Evolutionary conservation across 805 yeast genomes (phyloP), one percentile per base, ranked within the genome.

Genomic region (Metschnikowia colocasiae): DNA sequence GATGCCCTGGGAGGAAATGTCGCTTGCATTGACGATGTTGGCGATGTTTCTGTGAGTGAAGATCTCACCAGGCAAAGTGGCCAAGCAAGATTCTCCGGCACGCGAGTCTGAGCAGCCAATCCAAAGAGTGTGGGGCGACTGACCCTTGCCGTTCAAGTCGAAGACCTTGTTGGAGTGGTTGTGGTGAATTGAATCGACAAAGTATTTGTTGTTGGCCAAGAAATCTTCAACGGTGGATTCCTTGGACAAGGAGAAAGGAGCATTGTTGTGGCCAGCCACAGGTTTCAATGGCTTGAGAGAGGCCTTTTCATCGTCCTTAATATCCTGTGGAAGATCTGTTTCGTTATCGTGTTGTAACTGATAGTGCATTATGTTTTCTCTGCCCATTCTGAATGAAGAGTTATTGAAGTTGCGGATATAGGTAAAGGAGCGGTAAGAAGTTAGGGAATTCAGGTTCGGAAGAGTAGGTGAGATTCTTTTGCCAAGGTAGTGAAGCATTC

Each of bases 231-330:
- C 29, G 15, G 58, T 45, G 26, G 54, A 50, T 32, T 56, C 69
- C 58, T 73, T 76, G 25, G 68, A 66, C 40, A 82, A 66, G 1
- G 73, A 67, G 60, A 79, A 80, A 4, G 77, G 77, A 47, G 65
- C 65, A 56, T 69, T 64, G 33, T 29, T 31, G 48, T 55, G 58
- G 30, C 48, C 50, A 15, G 51, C 44, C 35, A 16, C 50, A 15
- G 58, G 56, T 43, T 54, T 54, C 22, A 41, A 31, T 12, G 55
- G 55, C 32, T 45, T 32, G 31, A 29, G 33, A 12, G 38, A 47
- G 15, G 47, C 25, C 30, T 37, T 39, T 27, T 40, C 37, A 15
- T 41, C 45, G 18, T 45, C 47, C 27, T 37, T 32, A 20, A 34
- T 29, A 25, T 26, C 55, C 35, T 39, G 45, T 46, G 49, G 56